Evolutionary conservation across 345 rosid genomes (phyloP).

Genomic region (Psidium guajava): DNA sequence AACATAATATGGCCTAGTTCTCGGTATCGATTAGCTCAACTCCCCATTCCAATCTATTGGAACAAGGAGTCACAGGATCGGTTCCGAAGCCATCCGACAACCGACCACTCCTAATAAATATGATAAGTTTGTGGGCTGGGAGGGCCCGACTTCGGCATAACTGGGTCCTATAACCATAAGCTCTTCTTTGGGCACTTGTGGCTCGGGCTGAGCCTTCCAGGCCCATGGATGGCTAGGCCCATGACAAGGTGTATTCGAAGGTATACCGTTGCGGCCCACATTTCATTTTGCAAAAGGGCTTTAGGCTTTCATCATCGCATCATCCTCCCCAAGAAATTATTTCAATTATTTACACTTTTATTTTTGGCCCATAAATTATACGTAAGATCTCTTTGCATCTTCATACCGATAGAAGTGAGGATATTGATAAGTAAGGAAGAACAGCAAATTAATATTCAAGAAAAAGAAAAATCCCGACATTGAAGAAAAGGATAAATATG

Average conservation of each 20-base stretch:
- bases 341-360: not conserved
- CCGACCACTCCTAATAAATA: not conserved
- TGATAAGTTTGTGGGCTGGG: not conserved
- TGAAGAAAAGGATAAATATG: not conserved
- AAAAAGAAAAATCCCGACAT: not conserved
- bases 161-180: not conserved
- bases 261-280: not conserved
- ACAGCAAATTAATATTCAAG: not conserved
- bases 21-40: not conserved
- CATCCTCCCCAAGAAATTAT: not conserved
- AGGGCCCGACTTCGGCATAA: not conserved
- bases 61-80: not conserved
- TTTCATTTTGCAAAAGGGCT: not conserved
- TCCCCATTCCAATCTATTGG: not conserved
- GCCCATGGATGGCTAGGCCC: not conserved
- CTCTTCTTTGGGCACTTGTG: not conserved
- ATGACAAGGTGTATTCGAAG: not conserved
- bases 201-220: rapidly evolving
- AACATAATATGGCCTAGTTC: not conserved
- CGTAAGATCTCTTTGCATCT: not conserved
- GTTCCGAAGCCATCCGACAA: rapidly evolving
- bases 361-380: not conserved
- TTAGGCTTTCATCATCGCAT: not conserved
- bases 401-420: not conserved
- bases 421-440: not conserved